Evolutionary conservation across 768 basidiomycete species (phyloP).

Genomic region (Boletales sp.): DNA sequence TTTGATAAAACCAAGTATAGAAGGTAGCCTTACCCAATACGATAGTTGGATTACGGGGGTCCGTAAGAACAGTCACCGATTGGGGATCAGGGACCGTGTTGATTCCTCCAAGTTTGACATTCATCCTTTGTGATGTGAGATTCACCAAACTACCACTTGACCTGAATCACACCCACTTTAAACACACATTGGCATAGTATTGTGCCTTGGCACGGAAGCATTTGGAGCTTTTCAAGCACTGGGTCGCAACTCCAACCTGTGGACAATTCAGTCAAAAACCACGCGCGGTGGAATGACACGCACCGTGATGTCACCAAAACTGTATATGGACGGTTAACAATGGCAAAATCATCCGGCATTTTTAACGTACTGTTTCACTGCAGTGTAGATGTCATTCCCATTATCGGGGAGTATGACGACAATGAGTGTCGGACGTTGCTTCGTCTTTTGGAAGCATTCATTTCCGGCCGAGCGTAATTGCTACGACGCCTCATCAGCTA

Average conservation of each 20-base stretch:
- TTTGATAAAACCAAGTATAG: neutral
- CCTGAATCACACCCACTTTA: slow-evolving; percentile 57
- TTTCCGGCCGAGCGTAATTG: slow-evolving; percentile 52
- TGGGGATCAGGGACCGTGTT: slow-evolving; percentile 72
- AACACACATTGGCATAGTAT: slow-evolving; percentile 76
- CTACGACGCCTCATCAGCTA: slow-evolving; percentile 18
- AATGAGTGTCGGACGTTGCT: slow-evolving; percentile 50
- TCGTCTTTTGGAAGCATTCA: slow-evolving; percentile 39
- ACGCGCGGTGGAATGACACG: slow-evolving; percentile 10
- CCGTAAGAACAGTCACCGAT: slow-evolving; percentile 61
- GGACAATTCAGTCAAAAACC: neutral
- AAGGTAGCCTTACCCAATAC: slow-evolving; percentile 57
- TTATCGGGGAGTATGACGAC: slow-evolving; percentile 71
- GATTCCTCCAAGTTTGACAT: slow-evolving; percentile 82
- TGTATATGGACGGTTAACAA: slow-evolving; percentile 25
- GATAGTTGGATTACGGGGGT: slow-evolving; percentile 71
- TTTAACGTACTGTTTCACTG: slow-evolving; percentile 68
- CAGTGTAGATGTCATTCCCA: slow-evolving; percentile 71
- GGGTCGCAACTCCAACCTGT: slow-evolving; percentile 73
- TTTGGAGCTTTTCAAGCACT: slow-evolving; percentile 68
- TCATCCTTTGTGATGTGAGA: slow-evolving; percentile 47
- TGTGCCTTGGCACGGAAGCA: slow-evolving; percentile 67
- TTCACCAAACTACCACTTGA: neutral
- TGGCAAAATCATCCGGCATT: neutral
- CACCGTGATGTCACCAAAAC: slow-evolving; percentile 69